These are phyloP conservation scores for Ustilago crameri DNA, from an alignment of 1,284 basidiomycete species.

Conservation along the genomic window DNA sequence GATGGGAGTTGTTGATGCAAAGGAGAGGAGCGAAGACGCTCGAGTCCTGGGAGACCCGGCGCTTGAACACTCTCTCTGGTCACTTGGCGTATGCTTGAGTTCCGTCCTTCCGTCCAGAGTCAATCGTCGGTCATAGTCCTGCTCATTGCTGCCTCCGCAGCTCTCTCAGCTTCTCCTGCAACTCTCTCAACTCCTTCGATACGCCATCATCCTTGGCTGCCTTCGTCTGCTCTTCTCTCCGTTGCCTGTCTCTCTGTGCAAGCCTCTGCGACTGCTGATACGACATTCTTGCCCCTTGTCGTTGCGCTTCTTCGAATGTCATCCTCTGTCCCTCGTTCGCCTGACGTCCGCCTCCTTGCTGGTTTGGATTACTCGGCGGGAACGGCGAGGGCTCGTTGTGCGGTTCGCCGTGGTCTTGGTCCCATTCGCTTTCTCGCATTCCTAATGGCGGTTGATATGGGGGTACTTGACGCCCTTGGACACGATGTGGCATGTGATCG, in stretches of 20 bases:
- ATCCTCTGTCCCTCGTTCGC: conserved; percentile 1
- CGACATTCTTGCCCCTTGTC: conserved; percentile 35
- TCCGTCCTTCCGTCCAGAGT: too few relatives aligned
- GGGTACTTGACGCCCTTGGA: conserved; percentile 53
- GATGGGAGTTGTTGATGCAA: too few relatives aligned
- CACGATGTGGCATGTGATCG: conserved; percentile 54
- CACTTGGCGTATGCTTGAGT: too few relatives aligned
- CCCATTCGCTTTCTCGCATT: conserved; percentile 53
- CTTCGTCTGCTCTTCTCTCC: conserved; percentile 20
- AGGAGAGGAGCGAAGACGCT: too few relatives aligned
- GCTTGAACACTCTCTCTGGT: too few relatives aligned
- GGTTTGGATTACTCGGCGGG: conserved; percentile 2
- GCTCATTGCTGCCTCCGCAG: conserved; percentile 21
- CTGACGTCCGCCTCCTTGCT: background rate
- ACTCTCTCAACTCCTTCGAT: conserved; percentile 37
- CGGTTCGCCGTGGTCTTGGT: conserved; percentile 51
- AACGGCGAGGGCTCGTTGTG: conserved; percentile 57
- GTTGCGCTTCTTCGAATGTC: conserved; percentile 41
- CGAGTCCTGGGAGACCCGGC: too few relatives aligned
- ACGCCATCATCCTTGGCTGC: conserved; percentile 25
- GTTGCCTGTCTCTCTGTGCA: conserved; percentile 35
- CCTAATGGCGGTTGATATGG: conserved; percentile 52
- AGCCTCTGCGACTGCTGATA: conserved; percentile 41
- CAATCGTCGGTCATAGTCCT: too few relatives aligned
- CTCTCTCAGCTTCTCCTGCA: conserved; percentile 49